Evolutionary conservation across 257 asterid genomes (phyloP), one percentile per base, ranked within the genome.

Genomic region (Buddleja alternifolia): DNA sequence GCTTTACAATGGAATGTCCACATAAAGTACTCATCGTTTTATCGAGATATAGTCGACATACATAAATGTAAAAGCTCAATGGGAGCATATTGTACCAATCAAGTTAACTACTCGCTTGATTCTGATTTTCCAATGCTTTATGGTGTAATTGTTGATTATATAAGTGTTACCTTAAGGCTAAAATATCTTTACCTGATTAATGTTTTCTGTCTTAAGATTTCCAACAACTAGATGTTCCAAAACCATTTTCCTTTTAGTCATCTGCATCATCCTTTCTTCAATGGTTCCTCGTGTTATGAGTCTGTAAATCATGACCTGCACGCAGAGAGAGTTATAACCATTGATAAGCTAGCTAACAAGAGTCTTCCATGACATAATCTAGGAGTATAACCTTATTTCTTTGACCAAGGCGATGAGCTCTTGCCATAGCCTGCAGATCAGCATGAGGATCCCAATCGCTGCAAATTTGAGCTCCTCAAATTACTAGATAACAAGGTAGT

Each of bases 391-490:
- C 99, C 99, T 88, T 94, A 77, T 91, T 91, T 58, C 97, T 94
- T 80, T 94, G 99, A 67, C 99, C 99, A 71, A 94, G 97, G 67
- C 99, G 94, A 76, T 94, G 99, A 73, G 99, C 99, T 77, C 99
- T 87, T 61, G 99, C 97, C 99, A 94, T 94, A 73, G 99, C 99
- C 84, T 94, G 99, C 73, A 94, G 83, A 78, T 94, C 99, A 71
- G 99, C 99, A 73, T 91, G 99, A 67, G 99, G 99, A 78, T 94
- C 90, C 99, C 99, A 94, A 77, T 94, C 99, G 60, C 99, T 94
- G 96, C 78, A 72, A 68, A 73, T 48, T 68, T 71, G 42, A 67
- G 71, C 81, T 58, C 53, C 67, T 55, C 47, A 63, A n/a, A 64
- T 65, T 44, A 57, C 74, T 48, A 39, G 59, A 74, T 53, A 71